phyloP scores from a whole-genome alignment of 768 basidiomycete genomes.

The Auricularia auricula-judae region DNA sequence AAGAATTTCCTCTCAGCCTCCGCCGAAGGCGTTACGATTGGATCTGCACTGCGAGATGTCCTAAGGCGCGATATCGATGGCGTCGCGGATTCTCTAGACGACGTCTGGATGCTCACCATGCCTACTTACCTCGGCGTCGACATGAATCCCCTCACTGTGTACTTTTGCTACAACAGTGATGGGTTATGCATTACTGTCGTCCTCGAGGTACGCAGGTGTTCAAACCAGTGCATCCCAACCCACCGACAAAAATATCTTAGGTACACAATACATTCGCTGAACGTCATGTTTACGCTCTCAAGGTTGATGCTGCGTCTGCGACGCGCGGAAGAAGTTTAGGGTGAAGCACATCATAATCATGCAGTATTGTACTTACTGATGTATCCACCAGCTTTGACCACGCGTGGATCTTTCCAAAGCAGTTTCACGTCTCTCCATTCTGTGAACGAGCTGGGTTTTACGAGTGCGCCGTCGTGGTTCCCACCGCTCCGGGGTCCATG shows the following conservation, averaged over 20 bases:
- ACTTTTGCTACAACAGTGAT: conserved; percentile 42
- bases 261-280: conserved; percentile 70
- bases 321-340: not conserved
- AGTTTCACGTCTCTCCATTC: conserved; percentile 71
- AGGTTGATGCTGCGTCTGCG: conserved; percentile 22
- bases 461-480: conserved; percentile 39
- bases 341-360: not conserved
- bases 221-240: too few species aligned
- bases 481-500: conserved; percentile 28
- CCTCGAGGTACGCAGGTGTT: conserved; percentile 37
- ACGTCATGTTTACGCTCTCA: conserved; percentile 48
- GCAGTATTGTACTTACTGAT: not conserved
- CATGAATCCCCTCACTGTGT: conserved; percentile 61
- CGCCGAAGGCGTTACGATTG: not conserved
- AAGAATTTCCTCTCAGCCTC: conserved; percentile 10
- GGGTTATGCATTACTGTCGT: conserved; percentile 31
- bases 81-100: conserved; percentile 19
- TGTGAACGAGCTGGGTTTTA: conserved; percentile 62
- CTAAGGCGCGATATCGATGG: not conserved
- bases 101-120: conserved; percentile 68
- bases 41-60: not conserved
- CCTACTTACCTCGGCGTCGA: conserved; percentile 55
- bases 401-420: conserved; percentile 54
- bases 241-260: conserved; percentile 16
- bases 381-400: conserved; percentile 35